Percentiles rank a stretch among this genome's conserved stretches.
Evolutionary conservation across 2,329 filamentous ascomycete genomes (phyloP).

Genomic region (Fusarium azukiicola): DNA sequence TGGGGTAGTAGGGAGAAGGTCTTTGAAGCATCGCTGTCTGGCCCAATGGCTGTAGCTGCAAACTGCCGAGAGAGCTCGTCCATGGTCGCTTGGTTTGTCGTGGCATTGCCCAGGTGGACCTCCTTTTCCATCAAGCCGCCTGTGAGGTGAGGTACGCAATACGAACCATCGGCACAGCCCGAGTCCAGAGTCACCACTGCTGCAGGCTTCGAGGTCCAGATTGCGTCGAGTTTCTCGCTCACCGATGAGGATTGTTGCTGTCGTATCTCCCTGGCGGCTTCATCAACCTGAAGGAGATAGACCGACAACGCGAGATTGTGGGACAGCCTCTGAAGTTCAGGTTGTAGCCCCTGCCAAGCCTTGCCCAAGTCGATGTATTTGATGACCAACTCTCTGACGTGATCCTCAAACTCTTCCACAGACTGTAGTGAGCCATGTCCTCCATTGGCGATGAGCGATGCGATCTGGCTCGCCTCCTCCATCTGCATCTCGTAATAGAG

Average conservation of each 20-base stretch:
- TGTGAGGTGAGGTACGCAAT: background rate
- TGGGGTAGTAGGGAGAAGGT: background rate
- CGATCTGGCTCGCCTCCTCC: background rate
- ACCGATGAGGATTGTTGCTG: background rate
- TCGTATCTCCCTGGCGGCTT: background rate
- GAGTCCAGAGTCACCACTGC: rapidly evolving
- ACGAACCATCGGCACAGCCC: too few relatives aligned
- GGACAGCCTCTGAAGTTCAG: conserved; percentile 22
- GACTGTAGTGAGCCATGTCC: conserved; percentile 27
- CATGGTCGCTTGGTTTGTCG: background rate
- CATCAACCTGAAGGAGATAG: conserved; percentile 4
- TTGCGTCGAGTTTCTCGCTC: background rate
- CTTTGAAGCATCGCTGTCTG: background rate
- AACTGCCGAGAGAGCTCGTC: background rate
- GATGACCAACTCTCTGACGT: background rate
- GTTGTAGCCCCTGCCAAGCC: background rate
- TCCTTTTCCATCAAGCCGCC: conserved; percentile 12
- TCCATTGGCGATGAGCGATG: background rate
- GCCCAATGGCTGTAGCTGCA: too few relatives aligned
- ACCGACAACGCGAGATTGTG: conserved; percentile 21
- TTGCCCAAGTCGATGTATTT: background rate
- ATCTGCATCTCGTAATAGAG: background rate
- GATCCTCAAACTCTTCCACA: background rate
- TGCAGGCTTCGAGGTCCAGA: conserved; percentile 9
- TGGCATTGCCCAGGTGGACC: background rate